phyloP scores from a whole-genome alignment of 345 rosid species.

The Brassica cretica region DNA sequence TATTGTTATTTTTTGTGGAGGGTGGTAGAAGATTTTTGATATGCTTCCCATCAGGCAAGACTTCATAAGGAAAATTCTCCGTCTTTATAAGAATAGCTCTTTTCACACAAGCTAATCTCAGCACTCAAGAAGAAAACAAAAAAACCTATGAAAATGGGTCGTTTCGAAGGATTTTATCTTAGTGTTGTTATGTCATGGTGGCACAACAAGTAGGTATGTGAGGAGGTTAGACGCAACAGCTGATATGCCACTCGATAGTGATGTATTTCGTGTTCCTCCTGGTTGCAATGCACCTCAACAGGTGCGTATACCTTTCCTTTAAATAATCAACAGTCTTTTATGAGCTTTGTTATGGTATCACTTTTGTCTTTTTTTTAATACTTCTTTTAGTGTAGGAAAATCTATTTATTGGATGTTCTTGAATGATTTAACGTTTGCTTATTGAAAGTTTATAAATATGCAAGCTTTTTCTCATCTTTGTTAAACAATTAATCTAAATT shows the following conservation, averaged over 20 bases:
- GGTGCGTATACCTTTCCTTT: slow-evolving; percentile 38
- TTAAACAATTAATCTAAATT: no score
- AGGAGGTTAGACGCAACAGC: slow-evolving; percentile 51
- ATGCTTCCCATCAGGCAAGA: background rate
- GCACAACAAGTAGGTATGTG: slow-evolving; percentile 60
- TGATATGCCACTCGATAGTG: slow-evolving; percentile 82
- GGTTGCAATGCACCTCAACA: slow-evolving; percentile 93
- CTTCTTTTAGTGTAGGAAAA: background rate
- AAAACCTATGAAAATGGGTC: slow-evolving; percentile 14
- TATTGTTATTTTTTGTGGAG: background rate
- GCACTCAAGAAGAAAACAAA: background rate
- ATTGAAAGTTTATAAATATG: no score
- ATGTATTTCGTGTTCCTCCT: slow-evolving; percentile 63
- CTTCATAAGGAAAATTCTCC: background rate
- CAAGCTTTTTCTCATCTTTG: no score
- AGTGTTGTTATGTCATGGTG: slow-evolving; percentile 54
- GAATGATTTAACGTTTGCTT: background rate
- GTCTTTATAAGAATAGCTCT: background rate
- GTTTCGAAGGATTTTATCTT: background rate
- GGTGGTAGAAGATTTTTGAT: background rate
- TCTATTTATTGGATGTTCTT: background rate
- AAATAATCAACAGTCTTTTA: background rate
- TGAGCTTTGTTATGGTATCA: background rate
- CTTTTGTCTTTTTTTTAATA: background rate
- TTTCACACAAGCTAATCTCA: background rate